Base-by-base conservation (phyloP, 192 early-diverging fungal species). In the Entomortierella parvispora region DNA sequence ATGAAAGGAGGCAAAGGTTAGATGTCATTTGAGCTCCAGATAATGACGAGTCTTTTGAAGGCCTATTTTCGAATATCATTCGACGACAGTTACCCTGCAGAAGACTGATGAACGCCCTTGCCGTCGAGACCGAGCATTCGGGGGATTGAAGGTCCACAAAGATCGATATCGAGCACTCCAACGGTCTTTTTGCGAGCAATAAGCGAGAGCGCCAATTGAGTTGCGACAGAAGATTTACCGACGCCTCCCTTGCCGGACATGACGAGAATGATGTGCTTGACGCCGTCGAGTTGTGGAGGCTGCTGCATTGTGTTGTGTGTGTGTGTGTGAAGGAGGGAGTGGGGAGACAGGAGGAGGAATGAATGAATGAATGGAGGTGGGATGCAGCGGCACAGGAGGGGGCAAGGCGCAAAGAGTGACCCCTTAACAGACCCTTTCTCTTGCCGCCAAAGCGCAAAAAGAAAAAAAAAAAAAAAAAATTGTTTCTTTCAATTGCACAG, bases 171-270 rank as follows among this genome's bases (percentile, higher is more conserved):
- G 57, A 99, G 82, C 0, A 97, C 84, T 15, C 97, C 98, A 6
- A 99, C 96, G 48, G 84, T 85, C 69, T 83, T 83, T 33, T 90
- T 90, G 57, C 82, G 78, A 49, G 84, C 71, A 7, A 83, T 84
- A 15, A 94, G 70, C 28, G 88, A 83, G 8, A 93, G 80, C 9
- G 93, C 91, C 11, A 98, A 88, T 66, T 97, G 92, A 10, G 94
- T 92, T 15, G 96, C 89, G 31, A 96, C 91, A 8, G 97, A 97
- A 14, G 90, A 92, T 78, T 99, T 99, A 45, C 97, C 97, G 7
- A 99, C 97, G 7, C 97, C 97, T 49, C 97, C 97, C 82, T 99
- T 99, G 22, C 97, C 97, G 0, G 95, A 97, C 34, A 99, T 90
- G 31, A 99, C 91, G 9, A 99, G 87, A 28, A 98, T 82, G 65